A percentile compares a stretch with the other conserved stretches of the same genome.
Conservation (phyloP, 2,329 filamentous ascomycete species). For the Colletotrichum sp. region DNA sequence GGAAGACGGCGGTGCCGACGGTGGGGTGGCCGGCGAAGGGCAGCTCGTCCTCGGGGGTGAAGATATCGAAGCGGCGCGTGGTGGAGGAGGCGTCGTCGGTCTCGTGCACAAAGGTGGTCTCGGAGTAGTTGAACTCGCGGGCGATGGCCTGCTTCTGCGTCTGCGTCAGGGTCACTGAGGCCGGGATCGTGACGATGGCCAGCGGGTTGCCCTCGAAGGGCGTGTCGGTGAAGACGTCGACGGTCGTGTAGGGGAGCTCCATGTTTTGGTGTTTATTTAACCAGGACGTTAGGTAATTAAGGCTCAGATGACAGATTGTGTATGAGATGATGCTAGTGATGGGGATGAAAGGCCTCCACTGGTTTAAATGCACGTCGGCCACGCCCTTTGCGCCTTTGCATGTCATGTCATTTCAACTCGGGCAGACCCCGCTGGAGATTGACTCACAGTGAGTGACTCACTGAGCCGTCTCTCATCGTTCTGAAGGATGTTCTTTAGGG, state of each 20-base stretch:
- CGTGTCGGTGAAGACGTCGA: constrained; percentile 63
- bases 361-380: background rate
- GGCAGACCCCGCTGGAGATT: background rate
- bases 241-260: constrained; percentile 55
- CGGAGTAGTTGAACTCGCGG: constrained; percentile 68
- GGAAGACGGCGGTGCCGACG: constrained; percentile 59
- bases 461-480: background rate
- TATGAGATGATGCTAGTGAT: background rate
- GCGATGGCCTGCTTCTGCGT: constrained; percentile 63
- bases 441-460: background rate
- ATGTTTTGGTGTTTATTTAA: constrained; percentile 20
- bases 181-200: constrained; percentile 61
- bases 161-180: constrained; percentile 48
- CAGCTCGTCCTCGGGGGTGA: constrained; percentile 58
- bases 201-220: constrained; percentile 64
- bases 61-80: constrained; percentile 61
- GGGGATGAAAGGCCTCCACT: background rate
- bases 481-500: too few relatives aligned
- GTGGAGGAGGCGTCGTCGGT: constrained; percentile 34
- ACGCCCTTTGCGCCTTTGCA: background rate
- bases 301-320: background rate
- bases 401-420: background rate
- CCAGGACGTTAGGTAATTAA: background rate
- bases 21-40: constrained; percentile 69
- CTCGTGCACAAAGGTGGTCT: constrained; percentile 68